These are phyloP conservation scores for Naumovozyma castellii DNA, from an alignment of 805 yeast genomes.

Conservation along the genomic window DNA sequence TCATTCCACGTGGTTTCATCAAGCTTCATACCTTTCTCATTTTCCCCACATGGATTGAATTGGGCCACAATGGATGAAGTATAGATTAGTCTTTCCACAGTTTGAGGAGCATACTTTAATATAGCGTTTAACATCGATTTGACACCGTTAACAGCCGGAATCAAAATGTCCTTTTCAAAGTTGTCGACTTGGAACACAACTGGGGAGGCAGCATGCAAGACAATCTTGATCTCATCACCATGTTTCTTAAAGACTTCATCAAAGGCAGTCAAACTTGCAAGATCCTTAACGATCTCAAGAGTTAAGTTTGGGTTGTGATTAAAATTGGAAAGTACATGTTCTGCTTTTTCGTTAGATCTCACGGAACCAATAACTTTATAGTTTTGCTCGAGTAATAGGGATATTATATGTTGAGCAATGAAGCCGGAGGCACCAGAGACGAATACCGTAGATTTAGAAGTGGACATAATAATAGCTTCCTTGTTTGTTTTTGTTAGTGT, in stretches of 20 bases:
- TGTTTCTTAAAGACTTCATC: slow-evolving; percentile 34
- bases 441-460: no score
- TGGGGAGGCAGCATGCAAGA: slow-evolving; percentile 57
- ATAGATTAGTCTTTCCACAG: slow-evolving; percentile 39
- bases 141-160: slow-evolving; percentile 51
- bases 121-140: slow-evolving; percentile 43
- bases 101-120: slow-evolving; percentile 31
- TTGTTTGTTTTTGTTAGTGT: no score
- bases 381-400: slow-evolving; percentile 29
- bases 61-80: slow-evolving; percentile 48
- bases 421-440: slow-evolving; percentile 49
- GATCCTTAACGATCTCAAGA: slow-evolving; percentile 31
- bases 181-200: slow-evolving; percentile 38
- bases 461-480: no score
- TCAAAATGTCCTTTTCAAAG: slow-evolving; percentile 40
- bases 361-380: slow-evolving; percentile 46
- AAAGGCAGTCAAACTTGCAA: slow-evolving; percentile 35
- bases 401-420: slow-evolving; percentile 43
- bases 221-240: slow-evolving; percentile 43
- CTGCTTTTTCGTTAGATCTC: slow-evolving; percentile 38
- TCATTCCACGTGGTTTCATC: slow-evolving; percentile 47
- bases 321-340: slow-evolving; percentile 28
- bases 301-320: slow-evolving; percentile 18
- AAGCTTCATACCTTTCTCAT: slow-evolving; percentile 29
- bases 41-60: slow-evolving; percentile 29